Evolutionary conservation across 2,329 filamentous ascomycete species (phyloP), one percentile per base, ranked within the genome.

Genomic region (Cadophora sp.): DNA sequence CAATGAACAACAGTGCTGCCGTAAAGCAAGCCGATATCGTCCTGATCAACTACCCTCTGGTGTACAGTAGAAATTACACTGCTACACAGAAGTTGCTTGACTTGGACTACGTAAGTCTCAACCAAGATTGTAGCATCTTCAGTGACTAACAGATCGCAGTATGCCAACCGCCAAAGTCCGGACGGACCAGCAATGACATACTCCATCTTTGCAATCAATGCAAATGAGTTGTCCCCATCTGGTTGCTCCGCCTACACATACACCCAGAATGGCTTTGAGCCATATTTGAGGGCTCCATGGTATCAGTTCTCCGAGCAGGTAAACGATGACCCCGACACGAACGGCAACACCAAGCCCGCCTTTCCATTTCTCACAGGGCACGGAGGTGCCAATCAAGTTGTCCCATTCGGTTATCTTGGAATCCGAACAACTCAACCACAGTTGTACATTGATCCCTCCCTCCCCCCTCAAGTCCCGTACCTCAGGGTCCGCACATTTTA

Each of bases 171-270:
- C 64, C 89, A 92, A 77, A 90, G 88, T 0, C 79, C 84, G 1
- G 84, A 91, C 70, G 90, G 90, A 0, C 90, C 90, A 0, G 90
- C 86, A 3, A 92, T 92, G 90, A 92, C 90, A 1, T 92, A 90
- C 76, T 87, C 87, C 11, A 87, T 90, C 11, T 91, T 91, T 77
- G 86, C 87, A 56, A 85, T 91, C 58, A 86, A 88, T 36, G 89
- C 89, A 16, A 90, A 89, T 65, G 82, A 87, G 58, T 81, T 91
- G 13, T 88, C 87, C 0, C 85, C 84, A 1, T 89, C 88, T 2
- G 90, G 90, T 2, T 92, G 90, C 76, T 87, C 89, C 1, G 84
- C 86, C 4, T 91, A 87, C 74, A 91, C 89, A 0, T 92, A 92
- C 74, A 83, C 86, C 7, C 81, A 91, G 20, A 87, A 88, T 69